Conservation (phyloP, 1,139 yeast genomes). For the Candida glucosophila region DNA sequence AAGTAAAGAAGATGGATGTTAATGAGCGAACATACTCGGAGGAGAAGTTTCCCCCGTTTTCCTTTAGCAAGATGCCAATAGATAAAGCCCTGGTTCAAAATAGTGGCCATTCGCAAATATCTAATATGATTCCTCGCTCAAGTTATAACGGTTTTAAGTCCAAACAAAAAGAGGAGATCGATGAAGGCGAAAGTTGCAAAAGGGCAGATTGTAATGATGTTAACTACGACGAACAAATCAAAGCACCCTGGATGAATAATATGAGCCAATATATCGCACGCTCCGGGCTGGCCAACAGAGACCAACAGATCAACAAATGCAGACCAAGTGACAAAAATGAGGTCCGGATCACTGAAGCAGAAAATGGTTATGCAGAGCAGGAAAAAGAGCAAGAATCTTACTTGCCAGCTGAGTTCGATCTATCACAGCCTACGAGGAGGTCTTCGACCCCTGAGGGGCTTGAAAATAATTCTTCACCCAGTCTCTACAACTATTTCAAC, state of each 20-base stretch:
- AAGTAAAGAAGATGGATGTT: background rate
- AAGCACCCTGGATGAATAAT: conserved; percentile 35
- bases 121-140: conserved; percentile 19
- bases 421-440: conserved; percentile 27
- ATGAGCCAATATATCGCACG: conserved; percentile 18
- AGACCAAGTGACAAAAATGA: conserved; percentile 2
- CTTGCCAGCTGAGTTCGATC: conserved; percentile 34
- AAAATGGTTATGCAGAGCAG: conserved; percentile 1
- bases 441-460: conserved; percentile 13
- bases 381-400: conserved; percentile 10
- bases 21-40: background rate
- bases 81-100: conserved; percentile 8
- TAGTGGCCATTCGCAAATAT: conserved; percentile 20
- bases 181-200: conserved; percentile 1
- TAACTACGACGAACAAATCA: conserved; percentile 36
- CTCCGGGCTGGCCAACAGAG: conserved; percentile 1
- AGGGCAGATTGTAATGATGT: conserved; percentile 13
- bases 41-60: conserved; percentile 23
- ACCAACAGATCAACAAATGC: conserved; percentile 1
- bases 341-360: conserved; percentile 2
- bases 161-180: background rate
- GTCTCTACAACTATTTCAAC: conserved; percentile 11
- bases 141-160: conserved; percentile 1
- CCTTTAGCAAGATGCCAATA: conserved; percentile 32
- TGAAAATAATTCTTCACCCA: conserved; percentile 4